Evolutionary conservation across 2,329 filamentous ascomycete species (phyloP).

Genomic region (Amauroascus verrucosus): DNA sequence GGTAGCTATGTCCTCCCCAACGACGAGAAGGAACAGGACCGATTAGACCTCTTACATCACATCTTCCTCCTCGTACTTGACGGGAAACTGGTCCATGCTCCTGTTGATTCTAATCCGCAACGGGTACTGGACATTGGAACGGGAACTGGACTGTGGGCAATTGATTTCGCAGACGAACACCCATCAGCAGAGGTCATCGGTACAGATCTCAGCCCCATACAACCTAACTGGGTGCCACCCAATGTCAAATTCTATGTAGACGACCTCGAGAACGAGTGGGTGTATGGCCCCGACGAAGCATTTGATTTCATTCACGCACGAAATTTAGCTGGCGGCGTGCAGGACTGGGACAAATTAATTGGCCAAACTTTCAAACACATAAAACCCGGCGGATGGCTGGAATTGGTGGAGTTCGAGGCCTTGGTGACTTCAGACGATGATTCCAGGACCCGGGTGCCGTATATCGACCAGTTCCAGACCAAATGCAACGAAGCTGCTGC

Average conservation of each 20-base stretch:
- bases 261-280: conserved; percentile 52
- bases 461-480: conserved; percentile 14
- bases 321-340: conserved; percentile 43
- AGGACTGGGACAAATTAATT: conserved; percentile 37
- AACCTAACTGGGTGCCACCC: conserved; percentile 40
- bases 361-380: conserved; percentile 24
- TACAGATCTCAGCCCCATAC: conserved; percentile 24
- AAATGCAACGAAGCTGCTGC: conserved; percentile 17
- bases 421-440: conserved; percentile 12
- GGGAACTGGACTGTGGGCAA: conserved; percentile 34
- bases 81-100: conserved; percentile 30
- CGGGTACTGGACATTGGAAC: conserved; percentile 46
- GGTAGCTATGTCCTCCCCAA: conserved; percentile 10
- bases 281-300: conserved; percentile 38
- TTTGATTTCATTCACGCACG: conserved; percentile 50
- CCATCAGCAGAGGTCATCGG: conserved; percentile 29
- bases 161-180: conserved; percentile 38
- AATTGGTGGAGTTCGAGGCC: conserved; percentile 30
- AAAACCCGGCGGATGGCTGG: conserved; percentile 38
- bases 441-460: conserved; percentile 12
- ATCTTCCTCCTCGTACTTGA: conserved; percentile 33
- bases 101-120: conserved; percentile 27
- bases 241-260: conserved; percentile 54
- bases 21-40: conserved; percentile 15
- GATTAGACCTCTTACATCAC: conserved; percentile 43